These are phyloP conservation scores for Podospora australis DNA, from an alignment of 495 filamentous ascomycete genomes.

Conservation along the genomic window DNA sequence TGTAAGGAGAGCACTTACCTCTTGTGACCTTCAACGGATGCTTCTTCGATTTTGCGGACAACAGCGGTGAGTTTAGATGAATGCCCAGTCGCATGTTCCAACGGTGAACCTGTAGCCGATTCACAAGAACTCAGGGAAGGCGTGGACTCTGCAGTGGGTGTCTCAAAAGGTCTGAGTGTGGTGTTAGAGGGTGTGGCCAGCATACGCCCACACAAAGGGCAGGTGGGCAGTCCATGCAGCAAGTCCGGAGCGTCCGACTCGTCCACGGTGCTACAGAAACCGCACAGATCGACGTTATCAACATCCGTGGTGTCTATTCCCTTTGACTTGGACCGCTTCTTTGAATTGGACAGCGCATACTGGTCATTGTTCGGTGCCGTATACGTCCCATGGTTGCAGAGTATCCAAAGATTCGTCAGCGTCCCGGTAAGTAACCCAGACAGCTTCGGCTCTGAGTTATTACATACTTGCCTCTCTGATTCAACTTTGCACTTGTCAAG, in stretches of 20 bases:
- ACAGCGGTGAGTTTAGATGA: constrained; percentile 1
- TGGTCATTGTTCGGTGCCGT: background rate
- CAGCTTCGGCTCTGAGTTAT: background rate
- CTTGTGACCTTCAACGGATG: background rate
- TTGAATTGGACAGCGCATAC: background rate
- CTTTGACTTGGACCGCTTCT: background rate
- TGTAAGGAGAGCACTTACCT: background rate
- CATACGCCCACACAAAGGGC: background rate
- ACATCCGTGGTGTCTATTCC: background rate
- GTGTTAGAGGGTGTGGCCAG: background rate
- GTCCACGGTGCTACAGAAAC: background rate
- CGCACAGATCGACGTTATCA: background rate
- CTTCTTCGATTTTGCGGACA: background rate
- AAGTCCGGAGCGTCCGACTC: background rate
- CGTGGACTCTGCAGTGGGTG: background rate
- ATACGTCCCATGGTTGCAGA: constrained; percentile 9
- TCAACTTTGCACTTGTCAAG: background rate
- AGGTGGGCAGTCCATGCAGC: background rate
- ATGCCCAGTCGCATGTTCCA: background rate
- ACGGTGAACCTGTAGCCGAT: background rate
- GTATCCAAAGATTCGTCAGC: constrained; percentile 1
- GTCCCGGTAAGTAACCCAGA: background rate
- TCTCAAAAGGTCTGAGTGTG: background rate
- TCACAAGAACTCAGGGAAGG: background rate
- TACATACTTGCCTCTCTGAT: background rate